Evolutionary conservation across 1,284 basidiomycete genomes (phyloP).

Genomic region (Singerocomus inundabilis): DNA sequence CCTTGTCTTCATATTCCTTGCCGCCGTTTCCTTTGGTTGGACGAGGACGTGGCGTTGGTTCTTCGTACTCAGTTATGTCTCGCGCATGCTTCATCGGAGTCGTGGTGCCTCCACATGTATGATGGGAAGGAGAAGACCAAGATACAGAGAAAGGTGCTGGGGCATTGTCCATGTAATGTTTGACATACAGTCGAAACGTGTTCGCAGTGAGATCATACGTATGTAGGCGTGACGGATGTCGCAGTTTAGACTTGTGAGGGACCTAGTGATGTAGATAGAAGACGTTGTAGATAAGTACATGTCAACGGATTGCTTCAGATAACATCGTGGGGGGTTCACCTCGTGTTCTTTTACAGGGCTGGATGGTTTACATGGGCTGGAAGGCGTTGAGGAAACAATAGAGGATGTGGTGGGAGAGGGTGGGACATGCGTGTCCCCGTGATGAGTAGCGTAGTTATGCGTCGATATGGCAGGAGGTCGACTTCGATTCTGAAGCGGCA

Average conservation of each 20-base stretch:
- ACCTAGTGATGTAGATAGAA: constrained; percentile 1
- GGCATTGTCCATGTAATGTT: constrained; percentile 69
- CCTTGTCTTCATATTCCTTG: constrained; percentile 4
- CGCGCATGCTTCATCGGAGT: constrained; percentile 27
- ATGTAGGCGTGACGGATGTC: constrained; percentile 66
- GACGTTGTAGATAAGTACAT: background rate
- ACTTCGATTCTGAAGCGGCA: constrained; percentile 12
- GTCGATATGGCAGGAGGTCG: background rate
- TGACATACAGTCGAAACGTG: constrained; percentile 70
- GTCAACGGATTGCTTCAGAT: background rate
- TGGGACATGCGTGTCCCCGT: constrained; percentile 8
- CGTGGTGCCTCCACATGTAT: background rate
- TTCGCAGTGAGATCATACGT: constrained; percentile 62
- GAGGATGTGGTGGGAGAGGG: constrained; percentile 23
- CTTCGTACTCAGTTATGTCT: background rate
- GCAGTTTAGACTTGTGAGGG: constrained; percentile 42
- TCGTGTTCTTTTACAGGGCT: constrained; percentile 16
- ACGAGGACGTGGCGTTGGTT: constrained; percentile 14
- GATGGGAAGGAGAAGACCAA: constrained; percentile 3
- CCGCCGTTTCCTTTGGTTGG: background rate
- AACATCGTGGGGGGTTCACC: constrained; percentile 16
- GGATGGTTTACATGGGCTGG: constrained; percentile 27
- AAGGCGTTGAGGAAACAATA: constrained; percentile 29
- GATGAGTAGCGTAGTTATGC: background rate
- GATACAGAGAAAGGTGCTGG: constrained; percentile 11